Base-by-base conservation (phyloP, 176 grass and related monocot genomes). In the Eragrostis nindensis region DNA sequence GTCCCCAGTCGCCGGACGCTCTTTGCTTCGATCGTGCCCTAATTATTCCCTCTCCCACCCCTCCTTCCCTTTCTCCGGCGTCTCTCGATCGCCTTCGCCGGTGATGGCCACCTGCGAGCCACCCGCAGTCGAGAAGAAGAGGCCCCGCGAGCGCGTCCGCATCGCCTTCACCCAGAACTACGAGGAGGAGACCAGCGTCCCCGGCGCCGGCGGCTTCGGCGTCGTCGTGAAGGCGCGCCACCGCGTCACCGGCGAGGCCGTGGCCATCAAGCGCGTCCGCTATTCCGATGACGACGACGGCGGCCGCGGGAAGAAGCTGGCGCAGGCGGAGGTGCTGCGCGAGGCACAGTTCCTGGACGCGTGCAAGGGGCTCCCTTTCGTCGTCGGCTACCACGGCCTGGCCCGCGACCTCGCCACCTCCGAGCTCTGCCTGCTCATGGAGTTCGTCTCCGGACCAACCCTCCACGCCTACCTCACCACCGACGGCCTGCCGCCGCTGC, bases 301-400 rank as follows among this genome's bases (percentile, higher is more conserved):
- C 22, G 11, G 7, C 30, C 42, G 22, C 19, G 19, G 3, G 2
- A 36, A 36, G 32, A 1, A 36, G 32, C n/a, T n/a, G n/a, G n/a
- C n/a, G n/a, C n/a, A n/a, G n/a, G n/a, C n/a, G 9, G 75, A 53
- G n/a, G 49, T 60, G 38, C 24, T 32, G 2, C 73, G 16, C 2
- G 66, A 68, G 64, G 67, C 45, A 16, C 11, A 22, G 8, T 57
- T 53, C 53, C 74, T 79, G 30, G 74, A 66, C 12, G 68, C 45
- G 12, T 77, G 41, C 41, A 39, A 7, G 17, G 47, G 40, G 17
- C 11, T 38, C 8, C 65, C 83, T 5, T 85, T 39, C 41, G 18
- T 84, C 62, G 71, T 84, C 17, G 82, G 75, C 29, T 60, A 56
- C 44, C 59, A 42, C 26, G 82, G 65, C 61, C 43, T 76, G 19